Conservation (phyloP, 257 asterid species). For the Pogostemon cablin region DNA sequence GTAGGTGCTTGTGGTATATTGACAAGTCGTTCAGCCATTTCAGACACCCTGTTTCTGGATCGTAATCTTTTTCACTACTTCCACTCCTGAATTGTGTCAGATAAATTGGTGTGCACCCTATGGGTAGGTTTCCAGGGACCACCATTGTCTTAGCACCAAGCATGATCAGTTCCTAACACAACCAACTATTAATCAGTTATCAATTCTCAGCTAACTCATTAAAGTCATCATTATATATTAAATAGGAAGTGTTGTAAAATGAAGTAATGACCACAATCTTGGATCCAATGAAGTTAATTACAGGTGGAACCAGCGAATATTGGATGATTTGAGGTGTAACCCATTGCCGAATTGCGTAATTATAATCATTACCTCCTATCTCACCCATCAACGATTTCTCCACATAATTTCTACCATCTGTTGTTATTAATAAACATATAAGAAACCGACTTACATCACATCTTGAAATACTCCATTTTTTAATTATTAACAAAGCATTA, state of each 20-base stretch:
- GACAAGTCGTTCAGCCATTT: conserved; percentile 47
- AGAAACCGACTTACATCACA: too few relatives aligned
- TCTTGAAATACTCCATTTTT: too few relatives aligned
- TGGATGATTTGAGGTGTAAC: not conserved
- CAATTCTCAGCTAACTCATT: too few relatives aligned
- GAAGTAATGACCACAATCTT: conserved; percentile 1
- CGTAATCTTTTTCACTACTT: conserved; percentile 34
- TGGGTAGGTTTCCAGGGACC: conserved; percentile 51
- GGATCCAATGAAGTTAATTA: conserved; percentile 27
- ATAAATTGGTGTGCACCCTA: conserved; percentile 46
- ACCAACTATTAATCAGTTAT: not conserved
- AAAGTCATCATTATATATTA: too few relatives aligned
- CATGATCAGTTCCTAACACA: conserved; percentile 46
- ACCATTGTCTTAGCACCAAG: conserved; percentile 50
- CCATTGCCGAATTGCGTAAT: conserved; percentile 24
- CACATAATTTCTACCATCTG: conserved; percentile 34
- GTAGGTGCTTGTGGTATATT: conserved; percentile 41
- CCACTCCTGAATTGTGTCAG: conserved; percentile 33
- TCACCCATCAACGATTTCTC: conserved; percentile 41
- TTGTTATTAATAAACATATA: too few relatives aligned
- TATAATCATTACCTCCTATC: conserved; percentile 52
- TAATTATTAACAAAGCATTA: too few relatives aligned
- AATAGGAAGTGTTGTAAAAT: too few relatives aligned
- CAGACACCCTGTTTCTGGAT: conserved; percentile 49
- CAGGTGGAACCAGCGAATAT: conserved; percentile 30